phyloP scores from a whole-genome alignment of 2,329 filamentous ascomycete genomes.

The Pezicula neosporulosa region DNA sequence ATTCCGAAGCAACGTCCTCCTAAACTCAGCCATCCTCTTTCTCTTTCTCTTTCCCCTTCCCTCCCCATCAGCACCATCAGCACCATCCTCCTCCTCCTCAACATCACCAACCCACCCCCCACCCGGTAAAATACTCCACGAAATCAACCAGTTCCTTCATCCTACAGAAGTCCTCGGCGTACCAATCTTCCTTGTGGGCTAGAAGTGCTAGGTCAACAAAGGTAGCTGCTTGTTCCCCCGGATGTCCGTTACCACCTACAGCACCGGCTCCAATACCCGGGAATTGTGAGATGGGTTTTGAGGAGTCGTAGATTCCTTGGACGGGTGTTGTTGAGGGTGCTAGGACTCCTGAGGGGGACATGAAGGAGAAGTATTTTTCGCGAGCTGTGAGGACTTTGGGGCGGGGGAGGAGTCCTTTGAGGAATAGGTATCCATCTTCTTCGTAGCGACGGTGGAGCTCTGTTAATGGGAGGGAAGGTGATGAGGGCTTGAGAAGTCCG shows the following conservation, averaged over 20 bases:
- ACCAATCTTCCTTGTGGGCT: constrained; percentile 50
- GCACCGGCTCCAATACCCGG: constrained; percentile 52
- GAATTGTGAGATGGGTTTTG: constrained; percentile 33
- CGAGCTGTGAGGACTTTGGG: constrained; percentile 49
- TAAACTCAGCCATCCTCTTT: constrained; percentile 49
- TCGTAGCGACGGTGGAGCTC: constrained; percentile 43
- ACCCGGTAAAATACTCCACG: constrained; percentile 47
- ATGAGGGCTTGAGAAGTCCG: constrained; percentile 5
- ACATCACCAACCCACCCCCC: constrained; percentile 29
- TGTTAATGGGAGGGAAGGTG: constrained; percentile 33
- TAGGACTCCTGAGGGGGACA: constrained; percentile 53
- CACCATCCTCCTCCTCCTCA: constrained; percentile 11
- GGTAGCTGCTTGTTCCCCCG: constrained; percentile 28
- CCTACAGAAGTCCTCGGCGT: constrained; percentile 50
- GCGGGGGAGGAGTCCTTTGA: constrained; percentile 51
- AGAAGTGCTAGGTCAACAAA: constrained; percentile 49
- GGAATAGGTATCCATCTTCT: constrained; percentile 50
- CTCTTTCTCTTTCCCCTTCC: constrained; percentile 6
- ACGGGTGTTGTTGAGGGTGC: constrained; percentile 47
- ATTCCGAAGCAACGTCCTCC: constrained; percentile 46
- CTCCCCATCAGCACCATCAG: constrained; percentile 10
- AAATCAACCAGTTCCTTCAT: constrained; percentile 46
- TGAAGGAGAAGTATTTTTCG: constrained; percentile 47
- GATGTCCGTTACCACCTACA: constrained; percentile 38
- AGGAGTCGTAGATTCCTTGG: constrained; percentile 48